These are phyloP conservation scores for Sechiopsis laciniata DNA, from an alignment of 306 rosid genomes.

Conservation along the genomic window DNA sequence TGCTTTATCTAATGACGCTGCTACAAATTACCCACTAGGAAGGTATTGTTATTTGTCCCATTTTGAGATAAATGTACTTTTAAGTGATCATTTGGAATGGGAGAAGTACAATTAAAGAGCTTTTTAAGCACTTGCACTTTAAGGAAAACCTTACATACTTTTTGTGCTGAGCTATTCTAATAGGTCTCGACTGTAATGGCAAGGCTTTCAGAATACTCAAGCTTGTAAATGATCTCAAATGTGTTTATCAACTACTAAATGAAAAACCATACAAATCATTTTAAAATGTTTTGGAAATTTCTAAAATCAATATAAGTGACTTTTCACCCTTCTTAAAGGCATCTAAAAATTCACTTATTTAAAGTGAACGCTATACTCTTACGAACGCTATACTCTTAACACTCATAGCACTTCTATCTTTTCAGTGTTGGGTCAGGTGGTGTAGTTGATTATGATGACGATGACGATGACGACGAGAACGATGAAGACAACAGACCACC, in stretches of 20 bases:
- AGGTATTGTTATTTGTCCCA: conserved; percentile 38
- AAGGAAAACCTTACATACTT: too few relatives aligned
- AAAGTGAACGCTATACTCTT: too few relatives aligned
- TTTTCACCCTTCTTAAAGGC: neutral
- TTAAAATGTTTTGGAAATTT: neutral
- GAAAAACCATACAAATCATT: too few relatives aligned
- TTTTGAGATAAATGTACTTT: neutral
- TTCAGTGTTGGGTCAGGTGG: conserved; percentile 61
- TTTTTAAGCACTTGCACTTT: neutral
- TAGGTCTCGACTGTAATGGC: too few relatives aligned
- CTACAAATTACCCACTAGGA: conserved; percentile 44
- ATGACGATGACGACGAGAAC: conserved; percentile 70
- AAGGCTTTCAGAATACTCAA: too few relatives aligned
- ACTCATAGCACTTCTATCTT: conserved; percentile 19
- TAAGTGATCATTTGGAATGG: neutral
- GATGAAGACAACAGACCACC: conserved; percentile 92
- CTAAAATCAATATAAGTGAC: neutral
- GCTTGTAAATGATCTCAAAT: too few relatives aligned
- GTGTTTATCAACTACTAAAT: too few relatives aligned
- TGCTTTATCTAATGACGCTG: conserved; percentile 57
- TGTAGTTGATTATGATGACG: conserved; percentile 68
- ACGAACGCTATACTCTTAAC: neutral
- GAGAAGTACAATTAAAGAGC: neutral
- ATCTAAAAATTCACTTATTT: neutral
- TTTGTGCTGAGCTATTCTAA: too few relatives aligned